These are phyloP conservation scores for Trypanosoma cruzi DNA, from an alignment of 208 protist species.

Conservation along the genomic window DNA sequence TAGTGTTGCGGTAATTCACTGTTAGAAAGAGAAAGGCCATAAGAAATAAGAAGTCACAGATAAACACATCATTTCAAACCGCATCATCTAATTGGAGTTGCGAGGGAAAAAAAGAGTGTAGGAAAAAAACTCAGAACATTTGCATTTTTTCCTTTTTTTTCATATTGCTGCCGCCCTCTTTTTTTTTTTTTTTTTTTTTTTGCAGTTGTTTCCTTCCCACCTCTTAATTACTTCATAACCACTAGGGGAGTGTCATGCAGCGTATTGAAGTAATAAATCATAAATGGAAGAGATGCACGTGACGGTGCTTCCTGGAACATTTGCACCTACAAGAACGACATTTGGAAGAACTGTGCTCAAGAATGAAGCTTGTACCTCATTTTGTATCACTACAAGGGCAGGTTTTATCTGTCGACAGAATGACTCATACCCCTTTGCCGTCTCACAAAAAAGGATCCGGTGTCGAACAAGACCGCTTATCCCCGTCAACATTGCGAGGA, in stretches of 20 bases:
- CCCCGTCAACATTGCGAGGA: slow-evolving; percentile 44
- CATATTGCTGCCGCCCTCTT: neutral
- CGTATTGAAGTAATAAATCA: slow-evolving; percentile 1
- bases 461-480: slow-evolving; percentile 64
- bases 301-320: slow-evolving; percentile 35
- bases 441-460: slow-evolving; percentile 84
- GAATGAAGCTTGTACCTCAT: slow-evolving; percentile 52
- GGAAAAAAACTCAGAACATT: too few species aligned
- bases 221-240: neutral
- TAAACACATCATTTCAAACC: too few species aligned
- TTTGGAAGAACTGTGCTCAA: slow-evolving; percentile 69
- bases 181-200: neutral
- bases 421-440: slow-evolving; percentile 80
- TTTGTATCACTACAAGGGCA: slow-evolving; percentile 58
- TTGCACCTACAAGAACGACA: slow-evolving; percentile 56
- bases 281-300: slow-evolving; percentile 22
- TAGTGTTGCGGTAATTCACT: neutral
- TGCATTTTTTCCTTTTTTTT: neutral
- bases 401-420: slow-evolving; percentile 85
- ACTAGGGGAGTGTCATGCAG: neutral
- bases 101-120: neutral
- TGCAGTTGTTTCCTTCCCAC: too few species aligned
- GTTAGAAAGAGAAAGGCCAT: neutral
- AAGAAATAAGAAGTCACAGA: neutral
- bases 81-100: neutral